A percentile compares a stretch with the other conserved stretches of the same genome.
phyloP scores from a whole-genome alignment of 73 alveolate species.

The Symbiodinium natans region DNA sequence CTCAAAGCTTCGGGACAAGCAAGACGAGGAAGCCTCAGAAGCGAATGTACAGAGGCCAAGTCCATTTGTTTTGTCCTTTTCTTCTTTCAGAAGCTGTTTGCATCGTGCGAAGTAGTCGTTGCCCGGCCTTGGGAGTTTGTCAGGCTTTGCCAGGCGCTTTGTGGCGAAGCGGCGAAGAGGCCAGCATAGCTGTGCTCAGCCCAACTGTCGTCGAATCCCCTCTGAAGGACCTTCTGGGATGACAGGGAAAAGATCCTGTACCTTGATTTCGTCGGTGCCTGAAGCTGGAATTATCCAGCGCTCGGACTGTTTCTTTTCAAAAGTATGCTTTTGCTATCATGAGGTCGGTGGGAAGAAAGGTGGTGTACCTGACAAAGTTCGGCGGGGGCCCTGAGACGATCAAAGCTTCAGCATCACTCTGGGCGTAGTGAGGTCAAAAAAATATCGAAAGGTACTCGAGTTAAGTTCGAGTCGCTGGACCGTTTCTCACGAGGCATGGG shows the following conservation, averaged over 20 bases:
- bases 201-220: too few species aligned
- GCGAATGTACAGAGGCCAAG: not conserved
- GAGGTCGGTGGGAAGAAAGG: not conserved
- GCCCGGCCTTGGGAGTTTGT: too few species aligned
- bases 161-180: constrained; percentile 11
- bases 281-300: too few species aligned
- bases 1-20: not conserved
- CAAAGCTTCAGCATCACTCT: not conserved
- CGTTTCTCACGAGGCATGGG: not conserved
- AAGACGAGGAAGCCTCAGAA: not conserved
- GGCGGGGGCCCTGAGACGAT: not conserved
- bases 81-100: not conserved
- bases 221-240: not conserved
- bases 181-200: too few species aligned
- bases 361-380: constrained; percentile 10
- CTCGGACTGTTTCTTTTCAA: too few species aligned
- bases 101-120: too few species aligned
- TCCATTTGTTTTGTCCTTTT: not conserved
- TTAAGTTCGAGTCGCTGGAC: too few species aligned
- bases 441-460: too few species aligned
- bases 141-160: constrained; percentile 2
- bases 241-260: not conserved
- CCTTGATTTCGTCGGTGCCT: constrained; percentile 1
- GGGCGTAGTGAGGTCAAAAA: too few species aligned
- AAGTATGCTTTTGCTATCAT: too few species aligned